Conservation (phyloP, 116 monocot genomes). For the Papilionanthe hybrid region DNA sequence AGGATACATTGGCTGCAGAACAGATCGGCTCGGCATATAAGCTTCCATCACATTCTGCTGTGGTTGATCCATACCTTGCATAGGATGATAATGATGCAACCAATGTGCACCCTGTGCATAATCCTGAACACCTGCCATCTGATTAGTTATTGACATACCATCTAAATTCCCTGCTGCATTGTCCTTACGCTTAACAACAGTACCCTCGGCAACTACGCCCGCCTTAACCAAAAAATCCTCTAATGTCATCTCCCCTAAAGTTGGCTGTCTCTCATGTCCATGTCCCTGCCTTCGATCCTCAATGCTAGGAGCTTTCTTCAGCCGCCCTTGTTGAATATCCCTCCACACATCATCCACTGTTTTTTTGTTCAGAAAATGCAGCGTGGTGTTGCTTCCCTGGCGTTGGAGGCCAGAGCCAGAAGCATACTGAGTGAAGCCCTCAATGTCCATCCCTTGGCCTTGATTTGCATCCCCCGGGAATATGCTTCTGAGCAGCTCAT, state of each 20-base stretch:
- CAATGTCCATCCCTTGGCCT: conserved; percentile 9
- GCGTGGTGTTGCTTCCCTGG: conserved; percentile 47
- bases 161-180: conserved; percentile 12
- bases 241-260: conserved; percentile 76
- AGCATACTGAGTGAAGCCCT: background rate
- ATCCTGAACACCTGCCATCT: conserved; percentile 9
- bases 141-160: conserved; percentile 7
- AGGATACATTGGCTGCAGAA: conserved; percentile 32
- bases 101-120: conserved; percentile 35
- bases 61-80: conserved; percentile 28
- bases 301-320: conserved; percentile 7
- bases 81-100: conserved; percentile 45
- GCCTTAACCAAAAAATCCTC: conserved; percentile 84
- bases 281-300: conserved; percentile 13
- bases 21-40: conserved; percentile 18
- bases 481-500: conserved; percentile 69
- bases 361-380: conserved; percentile 52
- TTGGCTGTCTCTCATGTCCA: conserved; percentile 29
- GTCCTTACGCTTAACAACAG: conserved; percentile 13
- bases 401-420: conserved; percentile 27
- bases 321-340: conserved; percentile 39
- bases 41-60: conserved; percentile 27
- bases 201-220: conserved; percentile 44
- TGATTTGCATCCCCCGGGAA: conserved; percentile 37
- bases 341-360: conserved; percentile 82